Conservation (phyloP, 768 basidiomycete genomes). For the Pulveroboletus sp. region DNA sequence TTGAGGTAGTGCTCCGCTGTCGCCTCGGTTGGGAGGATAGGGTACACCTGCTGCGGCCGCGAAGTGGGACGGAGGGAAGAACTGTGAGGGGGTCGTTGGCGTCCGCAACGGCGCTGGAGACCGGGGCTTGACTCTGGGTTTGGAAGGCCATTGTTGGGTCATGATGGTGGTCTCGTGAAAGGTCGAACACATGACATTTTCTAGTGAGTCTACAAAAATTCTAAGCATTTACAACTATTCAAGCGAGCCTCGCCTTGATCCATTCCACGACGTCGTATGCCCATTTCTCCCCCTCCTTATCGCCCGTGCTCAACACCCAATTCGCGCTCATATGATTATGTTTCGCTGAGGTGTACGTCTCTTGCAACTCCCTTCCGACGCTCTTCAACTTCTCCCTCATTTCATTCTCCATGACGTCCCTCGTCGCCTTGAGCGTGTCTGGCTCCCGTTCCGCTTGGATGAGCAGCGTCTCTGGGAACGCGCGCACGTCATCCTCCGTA, state of each 20-base stretch:
- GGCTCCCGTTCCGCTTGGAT: constrained; percentile 54
- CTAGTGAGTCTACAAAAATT: neutral
- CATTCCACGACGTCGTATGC: constrained; percentile 41
- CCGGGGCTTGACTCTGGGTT: constrained; percentile 36
- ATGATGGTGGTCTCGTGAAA: constrained; percentile 3
- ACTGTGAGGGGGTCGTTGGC: constrained; percentile 32
- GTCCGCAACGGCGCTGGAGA: constrained; percentile 36
- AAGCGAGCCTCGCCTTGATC: constrained; percentile 23
- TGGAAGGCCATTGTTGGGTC: constrained; percentile 12
- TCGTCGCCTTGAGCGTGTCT: constrained; percentile 34
- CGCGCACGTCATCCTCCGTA: constrained; percentile 30
- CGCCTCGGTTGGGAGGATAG: constrained; percentile 15
- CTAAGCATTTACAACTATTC: no score
- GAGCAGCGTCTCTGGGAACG: constrained; percentile 45
- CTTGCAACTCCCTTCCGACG: constrained; percentile 15
- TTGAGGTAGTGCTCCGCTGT: neutral
- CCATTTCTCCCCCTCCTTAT: constrained; percentile 61
- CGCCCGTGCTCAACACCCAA: constrained; percentile 45
- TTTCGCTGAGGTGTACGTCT: constrained; percentile 38
- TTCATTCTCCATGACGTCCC: constrained; percentile 35
- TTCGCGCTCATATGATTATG: constrained; percentile 64
- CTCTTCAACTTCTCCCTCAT: constrained; percentile 35
- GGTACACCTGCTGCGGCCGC: constrained; percentile 45
- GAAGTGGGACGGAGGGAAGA: constrained; percentile 53
- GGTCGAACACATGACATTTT: constrained; percentile 1